Evolutionary conservation across 305 asterid species (phyloP).

Genomic region (Striga hermonthica): DNA sequence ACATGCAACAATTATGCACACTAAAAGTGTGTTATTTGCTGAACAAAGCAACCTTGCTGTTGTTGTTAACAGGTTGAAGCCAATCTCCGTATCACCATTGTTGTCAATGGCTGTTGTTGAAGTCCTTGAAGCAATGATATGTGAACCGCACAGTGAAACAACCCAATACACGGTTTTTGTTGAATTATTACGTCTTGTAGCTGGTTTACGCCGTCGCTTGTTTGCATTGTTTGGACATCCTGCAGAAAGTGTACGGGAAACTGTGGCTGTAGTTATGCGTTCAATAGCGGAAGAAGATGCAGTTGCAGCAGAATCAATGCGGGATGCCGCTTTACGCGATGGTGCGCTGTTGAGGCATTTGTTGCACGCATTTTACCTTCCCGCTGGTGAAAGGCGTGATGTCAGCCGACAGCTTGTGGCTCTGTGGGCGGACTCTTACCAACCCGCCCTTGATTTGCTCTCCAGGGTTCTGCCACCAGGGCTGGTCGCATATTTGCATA

Average conservation of each 20-base stretch:
- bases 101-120: constrained; percentile 93
- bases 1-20: constrained; percentile 92
- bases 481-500: constrained; percentile 94
- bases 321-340: constrained; percentile 98
- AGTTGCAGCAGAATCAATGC: constrained; percentile 99
- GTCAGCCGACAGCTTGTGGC: constrained; percentile 99
- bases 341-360: constrained; percentile 97
- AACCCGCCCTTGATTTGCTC: constrained; percentile 92
- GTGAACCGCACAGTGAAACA: constrained; percentile 95
- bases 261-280: constrained; percentile 95
- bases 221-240: constrained; percentile 98
- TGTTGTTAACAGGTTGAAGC: constrained; percentile 88
- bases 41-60: constrained; percentile 72
- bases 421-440: constrained; percentile 99
- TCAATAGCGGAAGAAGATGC: constrained; percentile 99
- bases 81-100: constrained; percentile 88
- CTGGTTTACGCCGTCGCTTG: constrained; percentile 95
- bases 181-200: constrained; percentile 89
- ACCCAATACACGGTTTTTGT: constrained; percentile 94
- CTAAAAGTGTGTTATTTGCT: constrained; percentile 86
- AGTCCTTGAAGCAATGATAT: constrained; percentile 96
- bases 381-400: constrained; percentile 92
- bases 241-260: constrained; percentile 91
- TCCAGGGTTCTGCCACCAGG: constrained; percentile 99
- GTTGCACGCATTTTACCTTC: constrained; percentile 89